Percentiles rank a stretch among this genome's conserved stretches.
Conservation (phyloP, 495 filamentous ascomycete species). For the Talaromyces liani region DNA sequence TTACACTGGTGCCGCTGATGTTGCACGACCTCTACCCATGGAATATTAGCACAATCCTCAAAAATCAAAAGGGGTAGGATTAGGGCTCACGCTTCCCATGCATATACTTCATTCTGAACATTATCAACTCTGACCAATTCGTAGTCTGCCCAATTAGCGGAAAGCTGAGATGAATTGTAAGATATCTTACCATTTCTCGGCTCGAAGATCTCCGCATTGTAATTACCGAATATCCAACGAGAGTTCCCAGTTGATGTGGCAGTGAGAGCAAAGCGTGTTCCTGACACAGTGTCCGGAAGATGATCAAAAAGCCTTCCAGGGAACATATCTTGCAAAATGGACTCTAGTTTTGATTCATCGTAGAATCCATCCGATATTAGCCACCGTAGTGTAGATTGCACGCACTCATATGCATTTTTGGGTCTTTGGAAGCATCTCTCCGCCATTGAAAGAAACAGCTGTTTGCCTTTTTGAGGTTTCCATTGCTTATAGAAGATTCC, state of each 20-base stretch:
- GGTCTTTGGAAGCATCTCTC: conserved; percentile 14
- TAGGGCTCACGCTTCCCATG: conserved; percentile 18
- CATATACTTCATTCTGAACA: conserved; percentile 10
- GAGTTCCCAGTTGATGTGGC: conserved; percentile 18
- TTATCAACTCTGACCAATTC: conserved; percentile 8
- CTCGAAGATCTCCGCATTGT: conserved; percentile 14
- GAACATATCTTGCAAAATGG: conserved; percentile 14
- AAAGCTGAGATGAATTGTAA: not conserved
- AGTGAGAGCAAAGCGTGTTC: conserved; percentile 14
- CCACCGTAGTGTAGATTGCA: conserved; percentile 9
- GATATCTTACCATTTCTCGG: not conserved
- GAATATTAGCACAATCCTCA: not conserved
- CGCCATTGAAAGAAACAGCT: conserved; percentile 17
- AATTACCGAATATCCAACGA: conserved; percentile 22
- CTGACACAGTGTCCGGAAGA: conserved; percentile 6
- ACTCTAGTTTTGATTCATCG: conserved; percentile 8
- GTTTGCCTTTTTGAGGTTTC: conserved; percentile 13
- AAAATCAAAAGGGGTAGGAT: not conserved
- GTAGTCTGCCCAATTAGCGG: conserved; percentile 10
- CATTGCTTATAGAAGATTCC: conserved; percentile 19
- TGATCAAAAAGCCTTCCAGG: conserved; percentile 10
- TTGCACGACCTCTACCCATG: conserved; percentile 17
- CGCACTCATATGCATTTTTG: conserved; percentile 4
- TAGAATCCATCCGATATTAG: conserved; percentile 17
- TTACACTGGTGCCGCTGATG: conserved; percentile 20